These are phyloP conservation scores for Backusella morwellensis DNA, from an alignment of 192 early-diverging fungal species.

Conservation along the genomic window DNA sequence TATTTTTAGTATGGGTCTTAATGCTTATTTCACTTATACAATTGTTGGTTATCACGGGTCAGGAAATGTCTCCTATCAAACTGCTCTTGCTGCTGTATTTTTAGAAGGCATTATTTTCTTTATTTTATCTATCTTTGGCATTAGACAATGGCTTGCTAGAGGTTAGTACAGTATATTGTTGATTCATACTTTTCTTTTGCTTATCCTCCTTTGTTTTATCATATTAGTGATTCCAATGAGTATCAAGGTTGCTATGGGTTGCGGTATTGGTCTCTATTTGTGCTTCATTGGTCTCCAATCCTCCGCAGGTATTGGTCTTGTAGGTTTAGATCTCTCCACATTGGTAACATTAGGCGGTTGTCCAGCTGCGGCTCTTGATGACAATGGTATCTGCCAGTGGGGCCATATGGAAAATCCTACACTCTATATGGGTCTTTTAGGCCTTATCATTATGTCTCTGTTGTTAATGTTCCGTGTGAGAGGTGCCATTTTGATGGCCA, in stretches of 20 bases:
- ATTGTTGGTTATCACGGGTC: constrained; percentile 75
- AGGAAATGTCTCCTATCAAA: constrained; percentile 63
- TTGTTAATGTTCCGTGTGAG: constrained; percentile 62
- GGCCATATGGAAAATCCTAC: constrained; percentile 66
- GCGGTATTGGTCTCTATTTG: constrained; percentile 77
- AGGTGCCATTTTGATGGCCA: constrained; percentile 70
- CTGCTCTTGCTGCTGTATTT: constrained; percentile 73
- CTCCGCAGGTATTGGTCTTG: constrained; percentile 78
- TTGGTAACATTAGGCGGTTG: constrained; percentile 72
- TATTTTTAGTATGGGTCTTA: constrained; percentile 63
- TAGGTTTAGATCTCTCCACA: constrained; percentile 58
- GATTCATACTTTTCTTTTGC: neutral
- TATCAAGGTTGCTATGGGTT: constrained; percentile 73
- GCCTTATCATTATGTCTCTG: constrained; percentile 64
- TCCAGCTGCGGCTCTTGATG: constrained; percentile 50
- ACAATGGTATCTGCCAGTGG: constrained; percentile 51
- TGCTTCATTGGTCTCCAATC: constrained; percentile 80
- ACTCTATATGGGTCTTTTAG: constrained; percentile 46
- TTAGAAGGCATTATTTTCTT: constrained; percentile 81
- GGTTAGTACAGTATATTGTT: neutral
- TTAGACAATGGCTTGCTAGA: constrained; percentile 76
- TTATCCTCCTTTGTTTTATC: neutral
- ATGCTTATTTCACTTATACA: constrained; percentile 82
- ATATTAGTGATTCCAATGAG: constrained; percentile 54
- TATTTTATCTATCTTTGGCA: constrained; percentile 68